Evolutionary conservation across 139 green algal genomes (phyloP), one percentile per base, ranked within the genome.

Genomic region (Zygnema cylindricum): DNA sequence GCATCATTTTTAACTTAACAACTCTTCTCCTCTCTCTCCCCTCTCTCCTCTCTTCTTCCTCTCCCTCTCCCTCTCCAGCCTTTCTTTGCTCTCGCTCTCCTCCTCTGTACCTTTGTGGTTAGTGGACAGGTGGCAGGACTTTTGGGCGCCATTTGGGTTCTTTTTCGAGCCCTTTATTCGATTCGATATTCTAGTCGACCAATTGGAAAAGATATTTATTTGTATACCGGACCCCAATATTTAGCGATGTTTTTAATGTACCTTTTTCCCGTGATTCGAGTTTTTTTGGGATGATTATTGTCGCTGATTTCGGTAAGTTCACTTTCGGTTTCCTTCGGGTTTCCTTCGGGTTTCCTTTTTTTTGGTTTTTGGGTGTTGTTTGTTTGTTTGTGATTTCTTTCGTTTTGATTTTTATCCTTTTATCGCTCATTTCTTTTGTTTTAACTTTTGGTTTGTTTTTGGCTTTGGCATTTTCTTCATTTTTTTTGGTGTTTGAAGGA

Each of bases 191-290:
- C 43, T 11, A 55, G 54, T 32, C 36, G 36, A 0, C 41, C 11
- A 42, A 41, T 87, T 1, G 25, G 1, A 3, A 63, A 35, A 39
- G 57, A 42, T 2, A 87, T 87, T 35, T 87, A 33, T 0, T 73
- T 0, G n/a, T 87, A 87, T 71, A 87, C 82, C 21, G 38, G 2
- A 0, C 82, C 82, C 0, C 82, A 87, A 30, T 87, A 87, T 39
- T 69, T 54, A 1, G 82, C 33, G 0, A 35, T 87, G 22, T 39
- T n/a, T 39, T 0, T 55, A 54, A 87, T 87, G 82, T 82, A 33
- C 32, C 7, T 87, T 0, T 33, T 87, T 23, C 55, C 82, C 0
- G 39, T 83, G 1, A 21, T 83, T 7, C 49, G 49, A 7, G 16
- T 63, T 63, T 16, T 63, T 63, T 63, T 63, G 49, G 49, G 49